Evolutionary conservation across 192 early-diverging fungal genomes (phyloP), one percentile per base, ranked within the genome.

Genomic region (Glomus cerebriforme): DNA sequence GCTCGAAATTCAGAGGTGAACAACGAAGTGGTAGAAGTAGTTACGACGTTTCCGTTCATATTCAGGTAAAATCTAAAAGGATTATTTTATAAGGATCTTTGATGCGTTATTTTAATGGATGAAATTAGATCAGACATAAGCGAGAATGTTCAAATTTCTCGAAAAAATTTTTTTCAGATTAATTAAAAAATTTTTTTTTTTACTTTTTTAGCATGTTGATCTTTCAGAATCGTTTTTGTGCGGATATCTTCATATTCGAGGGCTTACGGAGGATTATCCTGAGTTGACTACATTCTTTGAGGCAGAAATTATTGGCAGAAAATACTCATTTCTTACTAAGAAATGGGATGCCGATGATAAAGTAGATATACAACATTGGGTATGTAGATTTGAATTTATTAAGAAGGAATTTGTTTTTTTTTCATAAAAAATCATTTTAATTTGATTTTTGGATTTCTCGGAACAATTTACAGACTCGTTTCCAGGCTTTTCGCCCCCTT

Each of bases 221-320:
- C 82, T 95, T 54, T 77, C 84, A 34, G 86, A 88, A 59, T 94
- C 92, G 10, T 92, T 88, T 47, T 77, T 95, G 19, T 92, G 93
- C 79, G 95, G 94, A 37, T 95, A 94, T 74, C 86, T 96, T n/a
- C 89, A 89, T 78, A 96, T 96, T 65, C 87, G 93, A 68, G 92
- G 92, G 9, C 82, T 96, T 27, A 96, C 95, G 0, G 82, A 84
- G 68, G 92, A 93, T 63, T 93, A 88, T 84, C 94, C 95, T 49
- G 89, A 93, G 71, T 79, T 96, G 65, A 93, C 92, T 74, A 96
- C 95, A 8, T 96, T 92, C 78, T 96, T 96, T 83, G 93, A 95
- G 75, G 93, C 90, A n/a, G 95, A 96, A 79, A 92, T 96, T 60
- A 93, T 96, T 73, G 95, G 94, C 1, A 87, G 88, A 15, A 86